Evolutionary conservation across 1,284 basidiomycete genomes (phyloP).

Genomic region (Sanghuangporus sanghuang): DNA sequence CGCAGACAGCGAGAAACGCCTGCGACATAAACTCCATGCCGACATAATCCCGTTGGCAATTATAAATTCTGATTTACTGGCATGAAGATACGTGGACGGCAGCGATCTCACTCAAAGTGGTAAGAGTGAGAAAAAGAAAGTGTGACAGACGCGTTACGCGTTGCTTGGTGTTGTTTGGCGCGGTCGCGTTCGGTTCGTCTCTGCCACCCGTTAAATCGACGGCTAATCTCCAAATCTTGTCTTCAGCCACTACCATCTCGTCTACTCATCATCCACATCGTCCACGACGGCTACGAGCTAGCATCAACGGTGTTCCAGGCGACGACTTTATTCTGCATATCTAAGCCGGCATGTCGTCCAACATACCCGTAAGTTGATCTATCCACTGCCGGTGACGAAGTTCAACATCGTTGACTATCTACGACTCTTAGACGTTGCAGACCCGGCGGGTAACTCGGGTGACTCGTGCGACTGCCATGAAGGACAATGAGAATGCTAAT

Average conservation of each 20-base stretch:
- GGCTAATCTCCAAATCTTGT: not conserved
- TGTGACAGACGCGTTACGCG: constrained; percentile 14
- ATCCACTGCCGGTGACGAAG: not conserved
- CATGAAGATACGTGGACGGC: not conserved
- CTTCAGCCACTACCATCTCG: constrained; percentile 10
- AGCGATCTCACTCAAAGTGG: not conserved
- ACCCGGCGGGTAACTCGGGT: constrained; percentile 55
- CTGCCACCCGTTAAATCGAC: constrained; percentile 11
- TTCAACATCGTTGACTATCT: constrained; percentile 6
- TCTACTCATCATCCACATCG: not conserved
- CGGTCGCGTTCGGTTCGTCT: constrained; percentile 16
- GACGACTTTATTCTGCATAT: not conserved
- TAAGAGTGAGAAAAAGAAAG: not conserved
- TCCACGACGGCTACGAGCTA: not conserved
- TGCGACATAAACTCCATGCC: constrained; percentile 1
- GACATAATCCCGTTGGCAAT: not conserved
- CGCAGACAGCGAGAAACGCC: not conserved
- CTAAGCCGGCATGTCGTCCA: constrained; percentile 15
- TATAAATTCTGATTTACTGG: not conserved
- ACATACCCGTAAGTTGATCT: constrained; percentile 17
- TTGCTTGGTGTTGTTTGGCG: constrained; percentile 16
- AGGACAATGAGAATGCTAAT: constrained; percentile 56
- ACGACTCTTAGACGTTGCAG: constrained; percentile 26
- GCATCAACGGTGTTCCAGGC: not conserved
- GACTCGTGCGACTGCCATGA: constrained; percentile 42